Base-by-base conservation (phyloP, 1,284 basidiomycete species). In the Ustilago shanxiensis region DNA sequence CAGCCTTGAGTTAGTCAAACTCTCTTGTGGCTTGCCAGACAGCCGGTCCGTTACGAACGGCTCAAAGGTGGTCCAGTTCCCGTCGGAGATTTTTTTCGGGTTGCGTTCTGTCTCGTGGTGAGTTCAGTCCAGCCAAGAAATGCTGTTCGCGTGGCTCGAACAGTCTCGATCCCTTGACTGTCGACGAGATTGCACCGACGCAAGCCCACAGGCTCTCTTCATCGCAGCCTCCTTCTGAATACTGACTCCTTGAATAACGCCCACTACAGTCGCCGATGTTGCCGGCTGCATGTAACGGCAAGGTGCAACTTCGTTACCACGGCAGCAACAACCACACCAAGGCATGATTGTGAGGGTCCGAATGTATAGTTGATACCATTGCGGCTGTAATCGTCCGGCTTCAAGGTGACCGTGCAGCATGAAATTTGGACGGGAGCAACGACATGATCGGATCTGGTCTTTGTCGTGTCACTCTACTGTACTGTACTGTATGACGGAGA, bases 41-140 rank as follows among this genome's bases (percentile, higher is more conserved):
- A n/a, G 20, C 41, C 41, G 41, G 41, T 44, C 41, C 41, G 20
- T 20, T 20, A 9, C 13, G 31, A 33, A 11, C 41, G 18, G 41
- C 41, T 22, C 41, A 51, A 20, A 31, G 2, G 13, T 28, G 53
- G 24, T 35, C 44, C 8, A 35, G 44, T 50, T 59, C 41, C 51
- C 52, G 52, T 47, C 52, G 52, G 60, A 54, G 60, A 61, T 44
- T 61, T 61, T 54, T 57, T 33, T 33, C 41, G 18, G 37, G 13
- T 13, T 7, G 11, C 20, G 13, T n/a, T 28, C 28, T 54, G 52
- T 29, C 52, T 39, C 24, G 29, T 37, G 22, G 18, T 31, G 20
- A 20, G 18, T 37, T 37, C 18, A 45, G 26, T 33, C 18, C 10
- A 24, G 8, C 11, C 31, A 44, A 44, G 9, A 20, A 16, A 9